phyloP scores from a whole-genome alignment of 306 rosid genomes.

The Alnus glutinosa region DNA sequence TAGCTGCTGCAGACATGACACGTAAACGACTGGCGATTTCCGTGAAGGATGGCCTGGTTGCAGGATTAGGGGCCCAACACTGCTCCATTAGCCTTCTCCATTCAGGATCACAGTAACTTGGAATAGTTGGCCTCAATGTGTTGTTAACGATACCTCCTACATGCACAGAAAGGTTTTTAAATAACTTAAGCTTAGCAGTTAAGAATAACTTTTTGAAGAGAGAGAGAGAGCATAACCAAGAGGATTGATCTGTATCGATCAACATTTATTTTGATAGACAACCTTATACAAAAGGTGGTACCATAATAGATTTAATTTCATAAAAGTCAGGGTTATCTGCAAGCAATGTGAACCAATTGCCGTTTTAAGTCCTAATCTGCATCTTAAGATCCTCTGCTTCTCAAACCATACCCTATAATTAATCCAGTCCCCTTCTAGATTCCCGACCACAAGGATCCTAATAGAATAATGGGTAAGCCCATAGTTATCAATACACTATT shows the following conservation, averaged over 20 bases:
- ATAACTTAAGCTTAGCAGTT: neutral
- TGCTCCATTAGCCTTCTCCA: conserved; percentile 92
- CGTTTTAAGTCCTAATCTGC: neutral
- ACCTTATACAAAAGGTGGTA: neutral
- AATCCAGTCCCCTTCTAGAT: neutral
- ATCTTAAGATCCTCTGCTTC: neutral
- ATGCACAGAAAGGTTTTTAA: neutral
- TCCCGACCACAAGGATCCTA: neutral
- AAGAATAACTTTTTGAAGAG: neutral
- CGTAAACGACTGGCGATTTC: conserved; percentile 81
- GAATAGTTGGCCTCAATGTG: conserved; percentile 86
- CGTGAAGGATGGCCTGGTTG: conserved; percentile 84
- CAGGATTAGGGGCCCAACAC: conserved; percentile 98
- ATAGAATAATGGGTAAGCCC: neutral
- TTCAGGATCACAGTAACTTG: conserved; percentile 74
- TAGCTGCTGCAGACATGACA: conserved; percentile 66
- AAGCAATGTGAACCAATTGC: neutral
- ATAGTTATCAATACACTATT: neutral
- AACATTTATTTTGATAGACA: neutral
- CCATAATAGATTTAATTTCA: neutral
- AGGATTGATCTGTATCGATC: neutral
- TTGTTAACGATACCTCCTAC: conserved; percentile 96
- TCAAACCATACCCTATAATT: neutral
- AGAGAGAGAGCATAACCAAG: neutral
- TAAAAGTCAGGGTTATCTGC: neutral